These are phyloP conservation scores for Filosporella fistucella DNA, from an alignment of 495 filamentous ascomycete species.

Conservation along the genomic window DNA sequence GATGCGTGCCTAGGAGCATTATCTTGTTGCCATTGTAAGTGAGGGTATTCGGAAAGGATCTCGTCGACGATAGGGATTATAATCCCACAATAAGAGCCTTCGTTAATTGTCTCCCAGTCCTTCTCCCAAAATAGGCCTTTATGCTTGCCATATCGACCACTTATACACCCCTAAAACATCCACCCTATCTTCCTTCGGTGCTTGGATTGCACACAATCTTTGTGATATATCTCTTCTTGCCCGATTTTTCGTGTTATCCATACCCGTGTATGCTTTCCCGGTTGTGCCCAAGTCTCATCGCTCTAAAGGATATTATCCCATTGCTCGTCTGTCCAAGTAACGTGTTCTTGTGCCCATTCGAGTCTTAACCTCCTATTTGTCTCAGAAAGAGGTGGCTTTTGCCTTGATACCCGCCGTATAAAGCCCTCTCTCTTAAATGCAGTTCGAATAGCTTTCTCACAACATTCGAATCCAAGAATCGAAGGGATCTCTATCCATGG, in stretches of 20 bases:
- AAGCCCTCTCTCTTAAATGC: conserved; percentile 29
- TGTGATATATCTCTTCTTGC: conserved; percentile 20
- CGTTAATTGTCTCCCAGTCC: conserved; percentile 20
- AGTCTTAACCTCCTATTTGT: conserved; percentile 9
- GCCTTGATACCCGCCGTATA: conserved; percentile 22
- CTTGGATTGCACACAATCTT: conserved; percentile 20
- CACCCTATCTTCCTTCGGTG: conserved; percentile 16
- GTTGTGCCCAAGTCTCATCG: conserved; percentile 28
- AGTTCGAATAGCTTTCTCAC: conserved; percentile 13
- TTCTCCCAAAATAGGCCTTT: conserved; percentile 25
- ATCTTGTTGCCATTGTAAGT: not conserved
- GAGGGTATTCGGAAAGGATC: not conserved
- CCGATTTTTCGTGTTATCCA: conserved; percentile 16
- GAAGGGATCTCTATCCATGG: conserved; percentile 24
- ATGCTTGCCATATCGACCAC: conserved; percentile 2
- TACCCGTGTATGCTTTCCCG: conserved; percentile 5
- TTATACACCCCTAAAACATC: conserved; percentile 27
- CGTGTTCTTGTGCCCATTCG: conserved; percentile 18
- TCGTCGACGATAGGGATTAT: conserved; percentile 24
- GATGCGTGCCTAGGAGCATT: not conserved
- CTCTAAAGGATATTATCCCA: conserved; percentile 27
- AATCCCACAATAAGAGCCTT: conserved; percentile 15
- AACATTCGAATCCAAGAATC: conserved; percentile 21
- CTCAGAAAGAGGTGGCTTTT: conserved; percentile 20
- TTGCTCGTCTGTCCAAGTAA: conserved; percentile 21